Evolutionary conservation across 1,284 basidiomycete species (phyloP), one percentile per base, ranked within the genome.

Genomic region (Ceratorhiza oryzae-sativae): DNA sequence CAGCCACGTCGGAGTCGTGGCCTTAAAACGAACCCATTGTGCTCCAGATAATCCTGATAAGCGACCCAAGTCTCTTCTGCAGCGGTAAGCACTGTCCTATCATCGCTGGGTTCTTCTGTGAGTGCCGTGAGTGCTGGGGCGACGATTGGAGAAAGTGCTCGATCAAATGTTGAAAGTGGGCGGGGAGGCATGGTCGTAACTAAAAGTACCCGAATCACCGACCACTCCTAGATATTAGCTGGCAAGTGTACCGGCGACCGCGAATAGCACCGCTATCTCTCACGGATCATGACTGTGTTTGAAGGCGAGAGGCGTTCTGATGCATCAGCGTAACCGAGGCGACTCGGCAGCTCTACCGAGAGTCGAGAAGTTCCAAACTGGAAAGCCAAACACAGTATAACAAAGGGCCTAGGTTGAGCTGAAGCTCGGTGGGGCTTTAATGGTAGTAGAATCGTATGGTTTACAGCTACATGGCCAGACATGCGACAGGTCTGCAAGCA

Each of bases 161-260:
- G 48, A 55, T 67, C 63, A 67, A 67, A 67, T 8, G 49, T 42
- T 13, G 63, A 53, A 49, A 67, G 63, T 23, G 63, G 63, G n/a
- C 63, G 63, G 32, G 63, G 63, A 55, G 63, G 63, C 63, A 67
- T 67, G 63, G 32, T 67, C n/a, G 49, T 20, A 55, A 20, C 27
- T 41, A 46, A 48, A 39, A 41, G 63, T 15, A 20, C 27, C 23
- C 49, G 34, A 27, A 6, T 5, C 36, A 23, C 63, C 34, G 55
- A 15, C 32, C 36, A 23, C 10, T 15, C 39, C 63, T 67, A 58
- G 49, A 55, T 67, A 55, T 67, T 55, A 2, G 63, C 49, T 67
- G 48, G n/a, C 32, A 58, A 58, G 10, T n/a, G n/a, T 53, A 27
- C 34, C 2, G 55, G 13, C 15, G 32, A 23, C 10, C 36, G 32